Conservation (phyloP, 2,329 filamentous ascomycete genomes). For the Pseudocercospora vitis region DNA sequence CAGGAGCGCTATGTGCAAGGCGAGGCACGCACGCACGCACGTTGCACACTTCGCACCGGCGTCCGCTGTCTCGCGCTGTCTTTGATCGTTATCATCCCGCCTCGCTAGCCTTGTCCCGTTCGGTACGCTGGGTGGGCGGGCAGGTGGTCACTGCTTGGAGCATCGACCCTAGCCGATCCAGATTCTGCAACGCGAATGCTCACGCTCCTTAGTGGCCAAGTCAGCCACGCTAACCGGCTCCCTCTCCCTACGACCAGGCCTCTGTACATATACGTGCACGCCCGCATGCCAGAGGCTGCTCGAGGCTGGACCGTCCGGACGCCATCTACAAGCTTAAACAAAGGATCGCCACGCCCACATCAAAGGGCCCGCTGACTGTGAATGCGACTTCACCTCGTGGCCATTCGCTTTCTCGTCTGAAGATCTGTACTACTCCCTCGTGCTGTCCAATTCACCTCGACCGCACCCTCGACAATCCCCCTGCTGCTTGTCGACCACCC, state of each 20-base stretch:
- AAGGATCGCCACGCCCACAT: constrained; percentile 50
- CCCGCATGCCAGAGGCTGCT: constrained; percentile 33
- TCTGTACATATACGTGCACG: constrained; percentile 34
- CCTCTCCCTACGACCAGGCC: constrained; percentile 21
- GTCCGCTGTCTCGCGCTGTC: constrained; percentile 3
- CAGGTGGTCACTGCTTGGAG: constrained; percentile 30
- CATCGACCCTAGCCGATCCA: constrained; percentile 32
- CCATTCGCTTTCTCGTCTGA: constrained; percentile 4
- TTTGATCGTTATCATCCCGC: constrained; percentile 2
- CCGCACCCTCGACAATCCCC: not conserved
- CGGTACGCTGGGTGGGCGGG: constrained; percentile 6
- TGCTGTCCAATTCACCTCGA: not conserved
- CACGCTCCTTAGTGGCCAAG: constrained; percentile 27
- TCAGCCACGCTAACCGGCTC: constrained; percentile 30
- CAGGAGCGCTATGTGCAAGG: not conserved
- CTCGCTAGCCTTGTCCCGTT: constrained; percentile 10
- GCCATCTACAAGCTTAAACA: constrained; percentile 52
- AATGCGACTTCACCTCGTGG: constrained; percentile 31
- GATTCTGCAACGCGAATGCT: constrained; percentile 29
- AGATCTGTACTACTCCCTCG: constrained; percentile 5
- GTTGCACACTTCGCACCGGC: constrained; percentile 6
- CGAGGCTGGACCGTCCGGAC: constrained; percentile 49
- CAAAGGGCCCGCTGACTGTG: constrained; percentile 30
- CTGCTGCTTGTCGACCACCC: not conserved
- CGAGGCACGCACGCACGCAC: not conserved